Evolutionary conservation across 371 early-diverging fungal species (phyloP).

Genomic region (Apophysomyces elegans): DNA sequence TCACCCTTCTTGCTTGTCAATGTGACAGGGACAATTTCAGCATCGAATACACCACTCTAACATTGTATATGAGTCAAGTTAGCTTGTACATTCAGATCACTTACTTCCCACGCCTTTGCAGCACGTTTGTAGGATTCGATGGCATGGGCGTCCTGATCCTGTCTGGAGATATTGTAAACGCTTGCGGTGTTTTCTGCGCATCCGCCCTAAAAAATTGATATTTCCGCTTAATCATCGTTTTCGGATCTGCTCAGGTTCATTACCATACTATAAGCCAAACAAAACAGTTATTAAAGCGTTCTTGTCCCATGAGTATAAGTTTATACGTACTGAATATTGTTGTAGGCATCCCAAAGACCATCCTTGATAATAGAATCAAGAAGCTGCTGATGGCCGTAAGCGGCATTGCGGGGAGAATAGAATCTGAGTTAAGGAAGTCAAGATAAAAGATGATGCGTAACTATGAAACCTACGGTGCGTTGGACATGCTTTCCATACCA

Average conservation of each 20-base stretch:
- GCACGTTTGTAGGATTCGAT: constrained; percentile 87
- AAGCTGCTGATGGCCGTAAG: constrained; percentile 85
- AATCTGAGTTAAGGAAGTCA: constrained; percentile 39
- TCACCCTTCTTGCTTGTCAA: constrained; percentile 81
- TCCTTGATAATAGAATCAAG: constrained; percentile 92
- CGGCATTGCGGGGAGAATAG: constrained; percentile 66
- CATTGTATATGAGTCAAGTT: background rate
- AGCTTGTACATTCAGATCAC: background rate
- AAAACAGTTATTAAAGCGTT: background rate
- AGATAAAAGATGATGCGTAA: background rate
- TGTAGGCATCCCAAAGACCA: constrained; percentile 94
- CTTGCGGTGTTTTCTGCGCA: constrained; percentile 93
- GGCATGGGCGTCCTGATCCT: constrained; percentile 91
- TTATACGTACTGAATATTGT: constrained; percentile 71
- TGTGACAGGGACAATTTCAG: constrained; percentile 88
- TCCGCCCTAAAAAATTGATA: constrained; percentile 73
- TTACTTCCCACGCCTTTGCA: constrained; percentile 77
- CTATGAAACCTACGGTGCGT: constrained; percentile 70
- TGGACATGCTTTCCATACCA: constrained; percentile 97
- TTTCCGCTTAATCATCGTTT: constrained; percentile 7
- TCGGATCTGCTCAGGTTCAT: background rate
- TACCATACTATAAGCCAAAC: constrained; percentile 11
- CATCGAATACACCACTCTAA: constrained; percentile 67
- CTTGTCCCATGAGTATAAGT: background rate
- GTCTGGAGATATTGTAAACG: constrained; percentile 81